Conservation (phyloP, 306 rosid species). For the Fagus sylvatica region DNA sequence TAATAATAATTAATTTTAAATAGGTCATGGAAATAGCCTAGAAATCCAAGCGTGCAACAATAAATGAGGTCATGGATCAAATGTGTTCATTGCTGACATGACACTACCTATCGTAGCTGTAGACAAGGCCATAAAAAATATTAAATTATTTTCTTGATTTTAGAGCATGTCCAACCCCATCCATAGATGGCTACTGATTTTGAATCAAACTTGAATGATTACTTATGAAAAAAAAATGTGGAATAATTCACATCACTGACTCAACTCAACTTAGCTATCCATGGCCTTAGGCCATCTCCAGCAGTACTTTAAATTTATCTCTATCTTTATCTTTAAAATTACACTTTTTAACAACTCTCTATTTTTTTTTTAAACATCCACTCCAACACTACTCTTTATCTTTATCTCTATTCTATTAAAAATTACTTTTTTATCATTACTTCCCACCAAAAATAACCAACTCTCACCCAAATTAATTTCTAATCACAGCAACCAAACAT, state of each 20-base stretch:
- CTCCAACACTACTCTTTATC: too few species aligned
- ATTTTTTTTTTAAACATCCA: too few species aligned
- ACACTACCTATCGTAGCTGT: not conserved
- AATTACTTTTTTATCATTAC: too few species aligned
- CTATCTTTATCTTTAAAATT: too few species aligned
- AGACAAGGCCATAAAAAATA: constrained; percentile 5
- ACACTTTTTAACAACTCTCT: too few species aligned
- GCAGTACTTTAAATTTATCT: too few species aligned
- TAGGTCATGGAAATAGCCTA: not conserved
- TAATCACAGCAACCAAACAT: too few species aligned
- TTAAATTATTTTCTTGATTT: not conserved
- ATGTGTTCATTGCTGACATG: not conserved
- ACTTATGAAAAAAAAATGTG: too few species aligned
- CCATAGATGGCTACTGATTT: not conserved
- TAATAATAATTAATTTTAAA: constrained; percentile 1
- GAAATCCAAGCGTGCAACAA: not conserved
- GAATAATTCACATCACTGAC: not conserved
- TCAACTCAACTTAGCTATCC: not conserved
- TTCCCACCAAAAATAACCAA: too few species aligned
- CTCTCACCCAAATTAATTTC: too few species aligned
- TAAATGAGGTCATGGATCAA: not conserved
- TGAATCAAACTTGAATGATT: not conserved
- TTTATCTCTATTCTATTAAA: too few species aligned
- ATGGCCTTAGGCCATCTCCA: too few species aligned
- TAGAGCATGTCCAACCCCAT: not conserved